A percentile compares a stretch with the other conserved stretches of the same genome.
These are phyloP conservation scores for Penicillium brasilianum DNA, from an alignment of 2,329 filamentous ascomycete species.

Conservation along the genomic window DNA sequence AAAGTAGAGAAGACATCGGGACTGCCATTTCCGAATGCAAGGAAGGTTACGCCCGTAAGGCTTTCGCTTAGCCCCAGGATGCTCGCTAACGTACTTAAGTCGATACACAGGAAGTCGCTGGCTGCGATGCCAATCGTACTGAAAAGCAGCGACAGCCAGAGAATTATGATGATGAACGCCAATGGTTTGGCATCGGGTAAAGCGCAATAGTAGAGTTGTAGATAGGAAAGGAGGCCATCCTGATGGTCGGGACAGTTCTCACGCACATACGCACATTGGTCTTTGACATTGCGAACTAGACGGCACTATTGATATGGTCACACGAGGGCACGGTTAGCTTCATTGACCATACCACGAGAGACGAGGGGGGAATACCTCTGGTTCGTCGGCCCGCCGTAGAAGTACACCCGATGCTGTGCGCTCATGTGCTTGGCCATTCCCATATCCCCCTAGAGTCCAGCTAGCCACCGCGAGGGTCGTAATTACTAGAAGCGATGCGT, in stretches of 20 bases:
- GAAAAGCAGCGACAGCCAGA: conserved; percentile 89
- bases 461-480: conserved; percentile 39
- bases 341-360: conserved; percentile 11
- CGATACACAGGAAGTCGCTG: conserved; percentile 97
- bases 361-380: conserved; percentile 33
- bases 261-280: conserved; percentile 87
- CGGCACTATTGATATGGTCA: conserved; percentile 64
- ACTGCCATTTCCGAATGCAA: conserved; percentile 96
- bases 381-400: conserved; percentile 29
- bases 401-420: conserved; percentile 19
- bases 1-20: conserved; percentile 99
- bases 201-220: conserved; percentile 87
- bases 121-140: conserved; percentile 97
- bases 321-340: conserved; percentile 25
- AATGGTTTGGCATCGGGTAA: conserved; percentile 71
- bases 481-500: conserved; percentile 49
- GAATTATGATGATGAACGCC: conserved; percentile 76
- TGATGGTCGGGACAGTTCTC: conserved; percentile 86
- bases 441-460: conserved; percentile 26
- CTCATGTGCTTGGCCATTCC: conserved; percentile 12
- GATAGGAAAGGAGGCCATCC: conserved; percentile 85
- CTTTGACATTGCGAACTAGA: conserved; percentile 73
- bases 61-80: conserved; percentile 94
- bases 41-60: conserved; percentile 91
- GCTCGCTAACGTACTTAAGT: conserved; percentile 88